Evolutionary conservation across 2,329 filamentous ascomycete species (phyloP).

Genomic region (Verticillium klebahnii): DNA sequence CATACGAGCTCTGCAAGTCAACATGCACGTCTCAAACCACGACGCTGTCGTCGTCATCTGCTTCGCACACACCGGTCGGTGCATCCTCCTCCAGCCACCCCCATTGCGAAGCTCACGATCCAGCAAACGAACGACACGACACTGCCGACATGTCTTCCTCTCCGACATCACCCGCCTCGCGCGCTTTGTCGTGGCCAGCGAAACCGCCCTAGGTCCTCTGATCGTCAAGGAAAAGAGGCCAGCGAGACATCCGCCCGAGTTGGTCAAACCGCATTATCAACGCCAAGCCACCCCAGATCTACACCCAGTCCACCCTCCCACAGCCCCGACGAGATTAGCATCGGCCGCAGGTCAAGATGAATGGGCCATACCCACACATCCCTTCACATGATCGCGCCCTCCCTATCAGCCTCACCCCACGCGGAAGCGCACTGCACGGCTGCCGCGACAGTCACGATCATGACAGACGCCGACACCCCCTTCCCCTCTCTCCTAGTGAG

Average conservation of each 20-base stretch:
- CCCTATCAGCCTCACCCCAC: background rate
- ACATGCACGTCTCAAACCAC: background rate
- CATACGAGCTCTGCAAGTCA: too few relatives aligned
- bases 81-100: background rate
- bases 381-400: background rate
- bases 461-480: background rate
- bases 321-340: background rate
- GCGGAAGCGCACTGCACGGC: background rate
- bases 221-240: background rate
- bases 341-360: background rate
- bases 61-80: background rate
- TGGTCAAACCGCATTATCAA: background rate
- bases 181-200: background rate
- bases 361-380: background rate
- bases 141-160: background rate
- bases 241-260: background rate
- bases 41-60: background rate
- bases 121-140: too few relatives aligned
- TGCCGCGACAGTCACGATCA: background rate
- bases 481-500: background rate
- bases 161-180: background rate
- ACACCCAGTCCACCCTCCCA: background rate
- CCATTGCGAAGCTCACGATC: too few relatives aligned
- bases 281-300: background rate
- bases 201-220: background rate